Evolutionary conservation across 441 rosid species (phyloP), one percentile per base, ranked within the genome.

Genomic region (Mallotus repandus): DNA sequence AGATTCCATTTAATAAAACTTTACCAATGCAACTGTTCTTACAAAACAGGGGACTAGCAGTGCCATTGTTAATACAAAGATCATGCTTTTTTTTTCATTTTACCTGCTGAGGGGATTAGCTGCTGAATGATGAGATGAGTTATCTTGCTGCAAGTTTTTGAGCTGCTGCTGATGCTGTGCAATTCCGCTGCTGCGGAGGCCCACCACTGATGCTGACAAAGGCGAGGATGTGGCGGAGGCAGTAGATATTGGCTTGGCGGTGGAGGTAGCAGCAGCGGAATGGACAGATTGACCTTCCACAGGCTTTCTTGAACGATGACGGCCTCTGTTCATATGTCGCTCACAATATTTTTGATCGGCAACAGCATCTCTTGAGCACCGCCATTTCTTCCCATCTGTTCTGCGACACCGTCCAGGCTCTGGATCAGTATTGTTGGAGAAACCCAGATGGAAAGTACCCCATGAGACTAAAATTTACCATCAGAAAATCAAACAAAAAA

Each of bases 301-400:
- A 92, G 90, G 98, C 97, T 94, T 94, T 94, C 98, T 94, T 94
- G 98, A 94, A 92, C 98, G 98, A 80, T 91, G 97, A 81, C 97
- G 96, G 76, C 98, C 98, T 79, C 98, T 85, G 79, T 93, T 91
- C 82, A 93, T 89, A 76, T 94, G 99, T 77, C 91, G 81, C 72
- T 92, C 98, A 56, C 99, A 94, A 71, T 94, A 94, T 72, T 94
- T 94, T 74, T 92, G 97, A 66, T 91, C 93, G 48, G 93, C 86
- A 76, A 91, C 96, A 6, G 96, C 99, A 58, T 94, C 98, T 73
- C 86, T 86, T 0, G 94, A 88, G 87, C 97, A 94, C 76, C 97
- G 89, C 98, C 98, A 92, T 85, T 92, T 94, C 91, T 94, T 94
- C 61, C 98, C 98, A 82, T 94, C 98, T 0, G 97, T 94, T 78